Percentiles rank a stretch among this genome's conserved stretches.
These are phyloP conservation scores for Podospora fimiseda DNA, from an alignment of 495 filamentous ascomycete species.

Conservation along the genomic window DNA sequence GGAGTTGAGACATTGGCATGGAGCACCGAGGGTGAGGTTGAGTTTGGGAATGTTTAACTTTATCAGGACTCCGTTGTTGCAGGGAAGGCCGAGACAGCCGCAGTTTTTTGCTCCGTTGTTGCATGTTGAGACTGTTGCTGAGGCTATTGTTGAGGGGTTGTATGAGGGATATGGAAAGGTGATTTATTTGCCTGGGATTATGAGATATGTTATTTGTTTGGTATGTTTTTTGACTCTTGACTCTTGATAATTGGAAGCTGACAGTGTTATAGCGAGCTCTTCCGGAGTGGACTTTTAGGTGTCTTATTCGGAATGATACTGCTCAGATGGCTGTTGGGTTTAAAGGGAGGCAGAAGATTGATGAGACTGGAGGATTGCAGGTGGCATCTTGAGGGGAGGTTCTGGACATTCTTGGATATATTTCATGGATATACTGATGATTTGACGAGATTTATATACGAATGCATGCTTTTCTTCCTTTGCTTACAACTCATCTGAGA, in stretches of 20 bases:
- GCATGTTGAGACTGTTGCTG: constrained; percentile 31
- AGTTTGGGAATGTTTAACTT: constrained; percentile 29
- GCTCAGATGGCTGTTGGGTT: constrained; percentile 1
- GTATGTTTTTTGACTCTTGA: constrained; percentile 17
- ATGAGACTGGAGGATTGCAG: constrained; percentile 6
- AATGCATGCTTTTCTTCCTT: too few species aligned
- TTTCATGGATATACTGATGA: too few species aligned
- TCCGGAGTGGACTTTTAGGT: constrained; percentile 6
- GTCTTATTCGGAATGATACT: not conserved
- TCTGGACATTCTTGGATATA: too few species aligned
- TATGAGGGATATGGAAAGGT: constrained; percentile 29
- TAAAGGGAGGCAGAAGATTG: constrained; percentile 3
- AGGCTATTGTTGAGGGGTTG: constrained; percentile 28
- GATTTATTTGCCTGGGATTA: constrained; percentile 30
- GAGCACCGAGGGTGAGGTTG: constrained; percentile 26
- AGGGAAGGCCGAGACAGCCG: constrained; percentile 24
- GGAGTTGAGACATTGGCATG: constrained; percentile 20
- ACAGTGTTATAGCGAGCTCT: constrained; percentile 7
- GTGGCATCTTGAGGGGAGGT: not conserved
- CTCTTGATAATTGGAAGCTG: too few species aligned
- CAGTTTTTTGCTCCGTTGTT: constrained; percentile 31
- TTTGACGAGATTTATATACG: too few species aligned
- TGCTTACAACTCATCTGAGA: too few species aligned
- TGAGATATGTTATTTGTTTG: constrained; percentile 27
- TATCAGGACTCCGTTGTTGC: constrained; percentile 30